Evolutionary conservation across 2,329 filamentous ascomycete species (phyloP).

Genomic region (Tolypocladium ovalisporum): DNA sequence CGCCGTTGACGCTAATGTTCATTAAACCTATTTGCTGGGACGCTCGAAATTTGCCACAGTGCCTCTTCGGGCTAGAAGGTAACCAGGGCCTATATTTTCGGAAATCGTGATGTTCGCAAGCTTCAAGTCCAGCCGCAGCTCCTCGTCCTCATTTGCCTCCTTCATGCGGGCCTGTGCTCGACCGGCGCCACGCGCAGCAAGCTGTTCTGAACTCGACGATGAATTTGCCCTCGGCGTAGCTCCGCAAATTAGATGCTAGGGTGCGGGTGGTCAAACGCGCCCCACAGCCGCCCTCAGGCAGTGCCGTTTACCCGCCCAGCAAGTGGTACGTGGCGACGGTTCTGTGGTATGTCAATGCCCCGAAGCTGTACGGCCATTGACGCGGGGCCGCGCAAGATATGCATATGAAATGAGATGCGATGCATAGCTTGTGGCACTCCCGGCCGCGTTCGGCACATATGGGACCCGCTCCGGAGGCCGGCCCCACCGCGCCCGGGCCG

Average conservation of each 20-base stretch:
- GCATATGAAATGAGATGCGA: slow-evolving; percentile 12
- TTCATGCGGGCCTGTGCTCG: no score
- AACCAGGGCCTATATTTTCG: background rate
- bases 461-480: background rate
- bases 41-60: no score
- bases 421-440: slow-evolving; percentile 13
- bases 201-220: no score
- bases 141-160: slow-evolving; percentile 14
- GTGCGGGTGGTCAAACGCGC: no score
- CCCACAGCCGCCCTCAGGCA: slow-evolving; percentile 18
- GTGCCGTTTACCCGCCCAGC: slow-evolving; percentile 19
- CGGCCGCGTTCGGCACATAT: slow-evolving; percentile 1
- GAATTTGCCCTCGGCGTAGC: no score
- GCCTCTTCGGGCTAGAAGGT: no score
- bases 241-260: no score
- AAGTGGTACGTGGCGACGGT: slow-evolving; percentile 12
- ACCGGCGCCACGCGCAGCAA: no score
- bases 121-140: slow-evolving; percentile 19
- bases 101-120: slow-evolving; percentile 15
- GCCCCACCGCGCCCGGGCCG: background rate
- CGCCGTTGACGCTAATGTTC: no score
- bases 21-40: no score
- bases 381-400: slow-evolving; percentile 16
- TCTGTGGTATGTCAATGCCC: slow-evolving; percentile 15
- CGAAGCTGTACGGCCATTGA: slow-evolving; percentile 14